Evolutionary conservation across 75 land plant genomes (phyloP), one percentile per base, ranked within the genome.

Genomic region (Larix kaempferi): DNA sequence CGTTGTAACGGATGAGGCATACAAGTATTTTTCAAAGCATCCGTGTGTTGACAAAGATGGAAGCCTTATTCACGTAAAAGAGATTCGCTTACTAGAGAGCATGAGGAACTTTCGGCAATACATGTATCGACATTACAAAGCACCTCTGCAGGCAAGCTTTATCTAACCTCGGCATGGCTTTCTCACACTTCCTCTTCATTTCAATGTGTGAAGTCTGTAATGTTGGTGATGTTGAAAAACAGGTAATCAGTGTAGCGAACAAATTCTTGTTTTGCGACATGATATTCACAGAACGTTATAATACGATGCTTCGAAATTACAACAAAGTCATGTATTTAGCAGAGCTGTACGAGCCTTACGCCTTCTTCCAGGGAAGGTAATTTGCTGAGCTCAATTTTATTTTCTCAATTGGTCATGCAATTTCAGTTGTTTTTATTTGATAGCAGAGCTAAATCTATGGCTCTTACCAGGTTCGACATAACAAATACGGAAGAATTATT

Each of bases 361-460:
- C 75, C 2, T 89, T 87, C 80, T 87, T 87, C 73, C 71, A 74
- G 59, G 91, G 91, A 66, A 78, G 91, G 91, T 89, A 67, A 15
- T n/a, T n/a, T 81, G 61, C 12, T 4, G n/a, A 23, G 54, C 11
- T 49, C 0, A 8, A 10, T 29, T 29, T 29, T 6, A 4, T 3
- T n/a, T 22, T 61, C 1, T 29, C 11, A 0, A 5, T 61, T 61
- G 23, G 13, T 25, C 6, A 2, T 6, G 3, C 11, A 3, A 61
- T 29, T 61, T 25, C 10, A 22, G 11, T 22, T 22, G 3, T 22
- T 61, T 22, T 61, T 11, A 22, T 61, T 2, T 8, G 6, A 7
- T 44, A 1, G 12, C 2, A 0, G 10, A 49, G 11, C 54, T 49
- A 12, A 49, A 10, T 10, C 12, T 49, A 11, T 49, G 25, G 2